Base-by-base conservation (phyloP, 371 early-diverging fungal species). In the Mortierella polycephala region DNA sequence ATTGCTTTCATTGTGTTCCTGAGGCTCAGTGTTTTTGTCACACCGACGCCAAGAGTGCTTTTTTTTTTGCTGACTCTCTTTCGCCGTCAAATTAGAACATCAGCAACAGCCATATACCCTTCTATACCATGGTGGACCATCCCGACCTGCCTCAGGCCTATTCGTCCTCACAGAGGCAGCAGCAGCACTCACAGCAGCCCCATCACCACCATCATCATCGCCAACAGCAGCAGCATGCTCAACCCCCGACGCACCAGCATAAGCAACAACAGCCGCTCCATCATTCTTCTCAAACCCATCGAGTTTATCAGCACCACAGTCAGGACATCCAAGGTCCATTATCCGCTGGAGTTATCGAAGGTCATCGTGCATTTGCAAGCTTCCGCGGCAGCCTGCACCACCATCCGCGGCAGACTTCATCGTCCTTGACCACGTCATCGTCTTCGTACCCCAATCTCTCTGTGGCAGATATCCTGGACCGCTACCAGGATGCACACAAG, bases 271-370 rank as follows among this genome's bases (percentile, higher is more conserved):
- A 62, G 11, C 56, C 57, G 7, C 70, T 57, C 52, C 46, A 60
- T 10, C 57, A 54, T 16, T 45, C 66, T 5, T 65, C 66, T 21
- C 72, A 72, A 2, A 51, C 72, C 8, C 62, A 66, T 39, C 51
- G 70, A 13, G 44, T 60, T 50, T 55, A 67, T 64, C 69, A 64
- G 13, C 61, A 69, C 42, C 49, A 68, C 53, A 50, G 61, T 30
- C 79, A 67, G 44, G 72, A 77, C 20, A 60, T 64, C 51, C 79
- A 77, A 9, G 79, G 79, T 1, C 79, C 79, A 7, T 58, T 68
- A 8, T 77, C 79, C 39, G 79, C 79, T 16, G 64, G 79, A n/a
- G 72, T 77, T 21, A 63, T 77, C 53, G 79, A 77, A 30, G 72
- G 71, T 30, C 76, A 64, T 18, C 67, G 71, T n/a, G 68, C 76